Percentiles rank a stretch among this genome's conserved stretches.
These are phyloP conservation scores for Mikania micrantha DNA, from an alignment of 129 eudicot genomes.

Conservation along the genomic window DNA sequence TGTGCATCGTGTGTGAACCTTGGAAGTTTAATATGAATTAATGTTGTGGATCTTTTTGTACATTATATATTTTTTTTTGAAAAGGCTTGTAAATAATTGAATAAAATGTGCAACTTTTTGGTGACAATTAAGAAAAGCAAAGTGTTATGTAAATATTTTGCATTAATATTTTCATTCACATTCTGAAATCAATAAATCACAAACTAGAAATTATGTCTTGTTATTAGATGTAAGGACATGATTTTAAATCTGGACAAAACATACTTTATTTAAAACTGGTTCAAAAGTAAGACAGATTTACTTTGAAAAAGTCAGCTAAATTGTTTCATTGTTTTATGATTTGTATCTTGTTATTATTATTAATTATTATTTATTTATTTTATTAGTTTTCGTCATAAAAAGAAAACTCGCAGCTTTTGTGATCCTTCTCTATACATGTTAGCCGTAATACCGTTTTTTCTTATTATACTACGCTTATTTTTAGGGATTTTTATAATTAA, in stretches of 20 bases:
- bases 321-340: too few relatives aligned
- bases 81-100: too few relatives aligned
- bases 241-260: neutral
- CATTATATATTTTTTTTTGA: too few relatives aligned
- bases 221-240: neutral
- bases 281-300: neutral
- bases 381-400: too few relatives aligned
- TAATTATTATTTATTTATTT: too few relatives aligned
- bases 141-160: slow-evolving; percentile 31
- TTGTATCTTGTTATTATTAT: too few relatives aligned
- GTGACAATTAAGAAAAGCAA: slow-evolving; percentile 24
- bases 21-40: slow-evolving; percentile 10
- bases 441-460: neutral
- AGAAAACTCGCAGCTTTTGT: neutral
- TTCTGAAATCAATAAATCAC: too few relatives aligned
- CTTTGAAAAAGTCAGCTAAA: too few relatives aligned
- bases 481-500: neutral
- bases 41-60: slow-evolving; percentile 10
- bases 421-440: neutral
- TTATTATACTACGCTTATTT: neutral
- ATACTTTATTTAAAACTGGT: neutral
- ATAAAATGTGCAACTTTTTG: neutral
- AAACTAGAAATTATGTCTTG: neutral
- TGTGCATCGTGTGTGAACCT: neutral
- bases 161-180: too few relatives aligned